These are phyloP conservation scores for Aphanomyces invadans DNA, from an alignment of 352 stramenopile genomes.

Conservation along the genomic window DNA sequence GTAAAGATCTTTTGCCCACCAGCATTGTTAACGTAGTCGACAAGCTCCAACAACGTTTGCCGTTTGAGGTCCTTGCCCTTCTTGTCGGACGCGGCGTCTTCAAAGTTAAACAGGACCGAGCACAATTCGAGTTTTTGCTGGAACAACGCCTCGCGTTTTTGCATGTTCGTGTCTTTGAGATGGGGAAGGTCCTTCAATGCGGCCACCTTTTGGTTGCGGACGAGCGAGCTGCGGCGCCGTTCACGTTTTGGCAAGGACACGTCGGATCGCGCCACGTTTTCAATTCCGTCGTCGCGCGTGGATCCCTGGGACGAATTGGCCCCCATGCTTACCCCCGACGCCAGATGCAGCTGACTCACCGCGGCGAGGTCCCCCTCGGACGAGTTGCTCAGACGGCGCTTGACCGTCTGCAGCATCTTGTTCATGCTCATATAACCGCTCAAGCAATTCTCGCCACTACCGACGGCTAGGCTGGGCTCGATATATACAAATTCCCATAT, in stretches of 20 bases:
- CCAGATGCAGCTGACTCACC: not conserved
- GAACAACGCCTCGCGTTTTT: slow-evolving; percentile 88
- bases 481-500: slow-evolving; percentile 21
- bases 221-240: slow-evolving; percentile 70
- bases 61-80: slow-evolving; percentile 96
- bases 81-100: slow-evolving; percentile 92
- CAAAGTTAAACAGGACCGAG: slow-evolving; percentile 95
- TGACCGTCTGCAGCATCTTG: slow-evolving; percentile 85
- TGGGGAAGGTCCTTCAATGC: slow-evolving; percentile 78
- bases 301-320: not conserved
- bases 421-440: slow-evolving; percentile 48
- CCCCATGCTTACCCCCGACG: slow-evolving; percentile 2
- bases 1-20: slow-evolving; percentile 95
- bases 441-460: slow-evolving; percentile 24
- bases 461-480: not conserved
- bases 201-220: slow-evolving; percentile 81
- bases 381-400: slow-evolving; percentile 83
- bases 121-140: slow-evolving; percentile 95
- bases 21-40: slow-evolving; percentile 98
- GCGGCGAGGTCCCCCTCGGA: slow-evolving; percentile 32
- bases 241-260: slow-evolving; percentile 77
- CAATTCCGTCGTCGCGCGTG: slow-evolving; percentile 28
- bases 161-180: slow-evolving; percentile 77
- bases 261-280: slow-evolving; percentile 69
- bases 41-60: slow-evolving; percentile 97